Conservation (phyloP, 805 yeast genomes). For the Sungouiella blattae region DNA sequence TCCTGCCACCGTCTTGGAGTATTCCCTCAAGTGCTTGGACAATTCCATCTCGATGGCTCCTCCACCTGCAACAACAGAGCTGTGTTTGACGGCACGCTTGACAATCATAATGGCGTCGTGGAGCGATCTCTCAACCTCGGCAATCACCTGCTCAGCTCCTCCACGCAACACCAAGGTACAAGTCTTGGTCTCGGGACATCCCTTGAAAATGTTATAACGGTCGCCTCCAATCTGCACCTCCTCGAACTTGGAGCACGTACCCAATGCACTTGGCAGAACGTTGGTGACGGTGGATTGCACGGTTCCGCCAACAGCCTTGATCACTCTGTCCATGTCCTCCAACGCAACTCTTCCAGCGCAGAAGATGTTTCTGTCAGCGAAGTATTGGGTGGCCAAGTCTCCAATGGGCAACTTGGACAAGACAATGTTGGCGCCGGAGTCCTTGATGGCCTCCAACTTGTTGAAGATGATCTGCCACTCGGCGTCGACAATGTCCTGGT, state of each 20-base stretch:
- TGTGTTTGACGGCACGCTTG: conserved; percentile 86
- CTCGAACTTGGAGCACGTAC: conserved; percentile 58
- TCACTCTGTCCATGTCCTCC: conserved; percentile 90
- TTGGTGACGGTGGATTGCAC: conserved; percentile 75
- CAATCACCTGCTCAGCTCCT: conserved; percentile 97
- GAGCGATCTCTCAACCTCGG: conserved; percentile 94
- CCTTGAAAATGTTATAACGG: conserved; percentile 88
- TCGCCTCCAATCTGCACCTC: conserved; percentile 96
- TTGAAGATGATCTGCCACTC: conserved; percentile 93
- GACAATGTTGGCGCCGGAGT: conserved; percentile 88
- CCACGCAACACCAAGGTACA: conserved; percentile 94
- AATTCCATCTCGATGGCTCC: conserved; percentile 99
- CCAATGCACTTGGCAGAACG: conserved; percentile 60
- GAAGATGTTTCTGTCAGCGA: conserved; percentile 92
- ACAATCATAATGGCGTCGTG: conserved; percentile 99
- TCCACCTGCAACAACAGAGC: conserved; percentile 93
- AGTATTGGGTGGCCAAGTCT: conserved; percentile 97
- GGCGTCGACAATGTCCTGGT: conserved; percentile 97
- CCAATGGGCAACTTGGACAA: conserved; percentile 95
- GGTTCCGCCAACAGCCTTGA: conserved; percentile 90
- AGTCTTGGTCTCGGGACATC: conserved; percentile 88
- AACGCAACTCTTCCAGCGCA: conserved; percentile 93
- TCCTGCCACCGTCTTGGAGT: conserved; percentile 85
- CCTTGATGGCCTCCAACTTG: conserved; percentile 78
- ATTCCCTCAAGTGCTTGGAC: conserved; percentile 82